These are phyloP conservation scores for Microbotryomycetes sp. DNA, from an alignment of 1,284 basidiomycete species.

Conservation along the genomic window DNA sequence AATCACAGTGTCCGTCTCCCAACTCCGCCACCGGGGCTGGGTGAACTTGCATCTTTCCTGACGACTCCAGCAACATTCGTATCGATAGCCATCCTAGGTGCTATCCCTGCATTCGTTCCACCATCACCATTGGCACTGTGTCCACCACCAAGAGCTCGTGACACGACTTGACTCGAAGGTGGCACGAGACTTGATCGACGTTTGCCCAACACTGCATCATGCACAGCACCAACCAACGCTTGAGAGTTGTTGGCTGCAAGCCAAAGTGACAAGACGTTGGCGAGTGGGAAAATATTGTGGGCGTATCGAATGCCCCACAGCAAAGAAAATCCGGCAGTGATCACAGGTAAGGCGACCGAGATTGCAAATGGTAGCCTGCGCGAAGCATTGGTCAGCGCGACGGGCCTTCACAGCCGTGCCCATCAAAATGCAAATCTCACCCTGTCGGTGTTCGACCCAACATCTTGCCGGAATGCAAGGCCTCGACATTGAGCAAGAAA, in stretches of 20 bases:
- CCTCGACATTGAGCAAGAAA: slow-evolving; percentile 39
- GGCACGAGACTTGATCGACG: slow-evolving; percentile 6
- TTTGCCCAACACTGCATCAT: slow-evolving; percentile 10
- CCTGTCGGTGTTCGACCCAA: slow-evolving; percentile 3
- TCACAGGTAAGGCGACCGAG: slow-evolving; percentile 3
- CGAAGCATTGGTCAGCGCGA: not conserved
- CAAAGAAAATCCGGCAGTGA: slow-evolving; percentile 15
- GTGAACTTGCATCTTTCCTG: not conserved
- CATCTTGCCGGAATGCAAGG: slow-evolving; percentile 27
- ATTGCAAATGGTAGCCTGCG: not conserved
- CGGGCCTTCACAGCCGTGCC: not conserved
- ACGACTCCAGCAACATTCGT: too few species aligned
- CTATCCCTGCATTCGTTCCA: too few species aligned
- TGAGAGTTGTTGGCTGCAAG: slow-evolving; percentile 23
- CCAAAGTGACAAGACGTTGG: slow-evolving; percentile 30
- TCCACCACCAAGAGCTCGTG: too few species aligned
- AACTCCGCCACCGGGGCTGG: too few species aligned
- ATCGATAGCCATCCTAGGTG: too few species aligned
- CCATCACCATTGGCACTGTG: too few species aligned
- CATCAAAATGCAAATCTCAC: not conserved
- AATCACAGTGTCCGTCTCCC: too few species aligned
- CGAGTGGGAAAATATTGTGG: slow-evolving; percentile 28
- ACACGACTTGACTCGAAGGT: too few species aligned
- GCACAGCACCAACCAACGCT: slow-evolving; percentile 3
- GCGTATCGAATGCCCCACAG: slow-evolving; percentile 34